Base-by-base conservation (phyloP, 345 rosid species). In the Brassica carinata region DNA sequence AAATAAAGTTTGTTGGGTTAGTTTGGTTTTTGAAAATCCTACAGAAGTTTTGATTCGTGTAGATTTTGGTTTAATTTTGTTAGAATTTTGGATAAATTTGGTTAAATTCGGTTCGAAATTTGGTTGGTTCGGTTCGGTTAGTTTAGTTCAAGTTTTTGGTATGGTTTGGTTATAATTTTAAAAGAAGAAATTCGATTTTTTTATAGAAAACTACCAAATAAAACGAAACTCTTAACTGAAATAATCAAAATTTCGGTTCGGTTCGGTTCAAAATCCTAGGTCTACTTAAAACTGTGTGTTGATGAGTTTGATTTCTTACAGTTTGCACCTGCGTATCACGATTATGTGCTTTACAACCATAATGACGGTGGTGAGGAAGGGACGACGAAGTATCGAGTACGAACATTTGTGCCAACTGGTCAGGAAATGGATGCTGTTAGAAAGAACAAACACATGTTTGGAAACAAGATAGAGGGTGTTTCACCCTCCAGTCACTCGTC, bases 271-370 rank as follows among this genome's bases (percentile, higher is more conserved):
- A 14, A 14, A n/a, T 51, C 59, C 8, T 3, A 55, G 10, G 61
- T 4, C 61, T 55, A 1, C 3, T 55, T 55, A 55, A 55, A 55
- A 15, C 61, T 15, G 61, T 55, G 57, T 69, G 68, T 26, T 82
- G 6, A 68, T 64, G 78, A 65, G 40, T 27, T 83, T 9, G 2
- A 64, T 8, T 61, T 10, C 18, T 83, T 81, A 81, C 92, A 96
- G 99, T 96, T 96, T 81, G 95, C 99, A 1, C 98, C 98, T 5
- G 89, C 99, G 0, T 96, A 94, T 85, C 99, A 96, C 75, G 99
- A 96, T 82, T 96, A 96, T 78, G 98, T 96, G 78, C 90, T 96
- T 64, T 96, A 96, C 74, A 94, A 96, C 82, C 90, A 94, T 64
- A 88, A 73, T 18, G 97, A 94, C 78, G 97, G 90, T 78, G 94